Percentiles rank a stretch among this genome's conserved stretches.
These are phyloP conservation scores for Alternaria dauci DNA, from an alignment of 2,329 filamentous ascomycete genomes.

Conservation along the genomic window DNA sequence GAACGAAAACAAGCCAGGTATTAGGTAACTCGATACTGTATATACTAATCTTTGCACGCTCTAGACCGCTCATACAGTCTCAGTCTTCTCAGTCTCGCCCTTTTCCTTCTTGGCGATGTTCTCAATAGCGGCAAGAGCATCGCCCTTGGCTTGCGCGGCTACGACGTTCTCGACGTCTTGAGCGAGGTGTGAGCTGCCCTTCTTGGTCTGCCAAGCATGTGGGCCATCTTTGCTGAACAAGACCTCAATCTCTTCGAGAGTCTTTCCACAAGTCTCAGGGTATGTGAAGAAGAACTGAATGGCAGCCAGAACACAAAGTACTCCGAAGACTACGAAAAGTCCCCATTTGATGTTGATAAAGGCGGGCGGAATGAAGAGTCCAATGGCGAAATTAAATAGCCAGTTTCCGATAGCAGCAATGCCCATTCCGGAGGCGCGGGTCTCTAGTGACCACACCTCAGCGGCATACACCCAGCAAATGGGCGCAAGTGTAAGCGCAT, in stretches of 20 bases:
- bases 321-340: constrained; percentile 78
- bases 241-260: constrained; percentile 78
- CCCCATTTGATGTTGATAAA: constrained; percentile 66
- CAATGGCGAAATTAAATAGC: constrained; percentile 66
- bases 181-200: constrained; percentile 37
- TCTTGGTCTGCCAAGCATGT: constrained; percentile 65
- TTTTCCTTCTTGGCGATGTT: constrained; percentile 32
- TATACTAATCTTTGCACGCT: too few relatives aligned
- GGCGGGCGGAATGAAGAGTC: constrained; percentile 64
- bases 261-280: constrained; percentile 76
- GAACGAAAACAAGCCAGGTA: neutral
- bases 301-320: constrained; percentile 73
- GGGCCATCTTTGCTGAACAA: constrained; percentile 67
- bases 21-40: neutral
- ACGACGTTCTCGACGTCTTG: constrained; percentile 35
- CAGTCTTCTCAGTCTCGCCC: constrained; percentile 9
- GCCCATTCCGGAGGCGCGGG: constrained; percentile 68
- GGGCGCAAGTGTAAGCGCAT: constrained; percentile 70
- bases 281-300: constrained; percentile 72
- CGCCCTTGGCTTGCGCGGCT: constrained; percentile 34
- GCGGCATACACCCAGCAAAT: constrained; percentile 67
- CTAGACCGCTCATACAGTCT: constrained; percentile 6
- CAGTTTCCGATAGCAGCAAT: constrained; percentile 72
- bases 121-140: constrained; percentile 34
- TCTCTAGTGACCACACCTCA: constrained; percentile 68